Conservation (phyloP, 139 green algal species). For the Axilococcus clingmanii region DNA sequence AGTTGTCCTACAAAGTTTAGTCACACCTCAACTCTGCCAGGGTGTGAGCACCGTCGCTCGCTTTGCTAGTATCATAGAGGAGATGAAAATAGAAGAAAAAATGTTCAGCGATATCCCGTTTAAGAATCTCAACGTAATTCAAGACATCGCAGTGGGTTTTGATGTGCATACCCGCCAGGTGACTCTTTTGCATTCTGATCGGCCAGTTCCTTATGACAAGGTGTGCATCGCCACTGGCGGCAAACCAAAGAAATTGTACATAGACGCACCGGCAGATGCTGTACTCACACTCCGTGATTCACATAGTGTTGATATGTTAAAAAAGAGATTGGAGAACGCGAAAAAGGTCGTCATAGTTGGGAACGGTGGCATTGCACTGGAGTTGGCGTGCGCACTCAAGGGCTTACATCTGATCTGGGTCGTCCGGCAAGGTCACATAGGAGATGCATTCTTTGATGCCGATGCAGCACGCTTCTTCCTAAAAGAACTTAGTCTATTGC, state of each 20-base stretch:
- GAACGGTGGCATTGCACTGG: conserved; percentile 83
- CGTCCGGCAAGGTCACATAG: conserved; percentile 65
- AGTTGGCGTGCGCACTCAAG: conserved; percentile 47
- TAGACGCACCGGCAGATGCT: background rate
- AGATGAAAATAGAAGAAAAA: conserved; percentile 28
- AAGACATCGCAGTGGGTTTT: conserved; percentile 25
- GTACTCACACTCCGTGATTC: conserved; percentile 52
- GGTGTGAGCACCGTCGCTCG: conserved; percentile 38
- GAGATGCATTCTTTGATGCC: conserved; percentile 78
- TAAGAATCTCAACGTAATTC: conserved; percentile 38
- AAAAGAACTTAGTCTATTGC: conserved; percentile 20
- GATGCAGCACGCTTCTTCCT: conserved; percentile 69
- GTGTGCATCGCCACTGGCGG: conserved; percentile 66
- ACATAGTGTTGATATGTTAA: conserved; percentile 44
- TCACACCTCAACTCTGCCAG: conserved; percentile 15
- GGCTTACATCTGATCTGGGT: conserved; percentile 65
- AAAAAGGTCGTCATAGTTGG: conserved; percentile 57
- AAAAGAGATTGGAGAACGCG: conserved; percentile 9
- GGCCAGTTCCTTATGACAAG: conserved; percentile 42
- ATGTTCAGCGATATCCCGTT: too few relatives aligned
- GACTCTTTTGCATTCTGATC: conserved; percentile 26
- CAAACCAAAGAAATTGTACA: conserved; percentile 38
- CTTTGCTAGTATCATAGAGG: conserved; percentile 39
- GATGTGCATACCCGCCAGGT: conserved; percentile 10
- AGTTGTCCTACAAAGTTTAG: background rate